phyloP scores from a whole-genome alignment of 768 basidiomycete genomes.

The Nidula microcarpa region DNA sequence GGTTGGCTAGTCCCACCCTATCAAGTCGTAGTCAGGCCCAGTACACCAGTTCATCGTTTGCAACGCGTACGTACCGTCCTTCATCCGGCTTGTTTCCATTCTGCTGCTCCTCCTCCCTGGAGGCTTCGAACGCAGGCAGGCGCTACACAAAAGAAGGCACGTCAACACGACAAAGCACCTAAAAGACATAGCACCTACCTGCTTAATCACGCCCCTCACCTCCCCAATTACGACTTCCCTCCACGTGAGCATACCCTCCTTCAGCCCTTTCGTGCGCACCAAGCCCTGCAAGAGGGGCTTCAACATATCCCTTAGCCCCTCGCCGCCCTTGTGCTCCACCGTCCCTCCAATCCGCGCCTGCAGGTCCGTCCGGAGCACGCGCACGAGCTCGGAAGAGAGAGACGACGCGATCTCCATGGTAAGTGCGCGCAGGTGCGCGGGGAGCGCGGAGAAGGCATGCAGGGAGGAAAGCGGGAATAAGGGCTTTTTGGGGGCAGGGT shows the following conservation, averaged over 20 bases:
- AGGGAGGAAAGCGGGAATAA: constrained; percentile 63
- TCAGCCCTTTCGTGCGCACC: constrained; percentile 64
- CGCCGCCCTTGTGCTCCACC: constrained; percentile 7
- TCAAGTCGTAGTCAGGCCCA: background rate
- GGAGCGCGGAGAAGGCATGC: constrained; percentile 71
- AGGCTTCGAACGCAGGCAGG: constrained; percentile 52
- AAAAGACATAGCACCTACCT: constrained; percentile 37
- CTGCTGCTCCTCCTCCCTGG: constrained; percentile 40
- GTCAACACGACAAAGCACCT: background rate
- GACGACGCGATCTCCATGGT: constrained; percentile 75
- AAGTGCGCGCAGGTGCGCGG: constrained; percentile 65
- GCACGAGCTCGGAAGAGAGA: constrained; percentile 75
- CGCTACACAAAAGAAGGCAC: constrained; percentile 31
- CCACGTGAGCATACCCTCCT: constrained; percentile 68
- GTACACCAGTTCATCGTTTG: background rate
- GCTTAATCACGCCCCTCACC: constrained; percentile 52
- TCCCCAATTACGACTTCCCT: constrained; percentile 63
- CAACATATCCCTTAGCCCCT: constrained; percentile 58
- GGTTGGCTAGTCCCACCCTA: constrained; percentile 46
- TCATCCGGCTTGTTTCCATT: constrained; percentile 10
- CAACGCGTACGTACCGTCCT: constrained; percentile 3
- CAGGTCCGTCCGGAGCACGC: constrained; percentile 65
- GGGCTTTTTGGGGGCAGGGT: constrained; percentile 10
- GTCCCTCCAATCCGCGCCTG: constrained; percentile 34
- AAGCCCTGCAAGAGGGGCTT: constrained; percentile 78